A percentile compares a stretch with the other conserved stretches of the same genome.
Conservation (phyloP, 2,329 filamentous ascomycete species). For the Fusarium decemcellulare region DNA sequence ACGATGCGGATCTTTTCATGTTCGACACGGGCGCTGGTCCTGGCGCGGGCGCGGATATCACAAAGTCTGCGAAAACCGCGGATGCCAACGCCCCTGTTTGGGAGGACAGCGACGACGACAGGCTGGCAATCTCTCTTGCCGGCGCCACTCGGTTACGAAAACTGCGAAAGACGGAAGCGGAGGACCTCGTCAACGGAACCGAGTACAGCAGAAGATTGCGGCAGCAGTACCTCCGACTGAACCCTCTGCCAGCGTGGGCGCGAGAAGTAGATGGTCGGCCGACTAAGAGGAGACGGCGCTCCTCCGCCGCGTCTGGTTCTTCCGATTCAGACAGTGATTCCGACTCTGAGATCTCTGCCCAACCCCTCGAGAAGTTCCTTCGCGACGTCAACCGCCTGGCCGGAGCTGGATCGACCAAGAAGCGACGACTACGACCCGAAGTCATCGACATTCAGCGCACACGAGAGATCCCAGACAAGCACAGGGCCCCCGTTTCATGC, state of each 20-base stretch:
- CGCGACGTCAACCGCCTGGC: constrained; percentile 80
- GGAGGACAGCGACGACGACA: constrained; percentile 97
- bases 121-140: constrained; percentile 85
- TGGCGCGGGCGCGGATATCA: constrained; percentile 51
- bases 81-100: constrained; percentile 74
- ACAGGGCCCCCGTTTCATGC: constrained; percentile 84
- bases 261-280: constrained; percentile 64
- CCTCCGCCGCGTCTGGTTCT: constrained; percentile 66
- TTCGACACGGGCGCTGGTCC: constrained; percentile 75
- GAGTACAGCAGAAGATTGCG: constrained; percentile 88
- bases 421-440: constrained; percentile 85
- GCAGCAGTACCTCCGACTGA: constrained; percentile 77
- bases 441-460: constrained; percentile 91
- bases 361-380: constrained; percentile 85
- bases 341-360: constrained; percentile 73
- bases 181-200: constrained; percentile 88
- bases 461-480: constrained; percentile 85
- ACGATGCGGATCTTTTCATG: constrained; percentile 89
- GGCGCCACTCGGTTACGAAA: constrained; percentile 84
- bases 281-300: constrained; percentile 65
- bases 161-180: constrained; percentile 82
- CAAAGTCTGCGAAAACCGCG: constrained; percentile 45
- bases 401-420: constrained; percentile 66
- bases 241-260: constrained; percentile 74
- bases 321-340: constrained; percentile 70